Base-by-base conservation (phyloP, 2,329 filamentous ascomycete species). In the Monosporascus sp. region DNA sequence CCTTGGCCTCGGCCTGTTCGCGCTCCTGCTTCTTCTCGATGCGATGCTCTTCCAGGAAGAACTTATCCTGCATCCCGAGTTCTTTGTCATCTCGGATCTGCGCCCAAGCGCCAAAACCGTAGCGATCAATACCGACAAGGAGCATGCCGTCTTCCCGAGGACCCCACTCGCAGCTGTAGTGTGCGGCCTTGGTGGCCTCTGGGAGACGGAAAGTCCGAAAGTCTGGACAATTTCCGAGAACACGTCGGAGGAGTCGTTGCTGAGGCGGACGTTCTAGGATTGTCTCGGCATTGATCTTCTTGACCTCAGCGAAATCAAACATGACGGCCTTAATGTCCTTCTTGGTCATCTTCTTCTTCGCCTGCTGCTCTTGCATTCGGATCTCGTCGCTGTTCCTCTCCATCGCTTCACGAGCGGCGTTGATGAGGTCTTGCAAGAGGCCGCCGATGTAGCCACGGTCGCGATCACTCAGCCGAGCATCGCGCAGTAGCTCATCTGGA, bases 271-370 rank as follows among this genome's bases (percentile, higher is more conserved):
- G 87, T 62, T 97, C 93, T 11, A 96, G 84, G 52, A 97, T 88
- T 0, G 94, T 97, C 71, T 96, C 91, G 1, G 94, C 94, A 66
- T 99, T 99, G 65, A 97, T 83, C 63, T 96, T 92, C 72, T 96
- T 96, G 49, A 97, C 87, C 52, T 92, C 91, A 46, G 88, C 87
- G 71, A 92, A 96, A 68, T 97, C 92, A 64, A 99, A 97, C 45
- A 99, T 77, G 19, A 99, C 90, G 1, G 94, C 94, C 72, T 99
- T 99, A 71, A 91, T 91, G 68, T 99, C 94, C 71, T 99, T 99
- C 76, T 97, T 97, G 0, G 93, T 96, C 52, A 95, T 73, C 2
- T 85, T 80, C 68, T 94, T 95, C 66, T 90, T 90, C 0, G 82
- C 80, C 58, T 88, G 84, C 70, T 94, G 89, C 62, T 96, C 91